Percentiles rank a stretch among this genome's conserved stretches.
phyloP scores from a whole-genome alignment of 2,329 filamentous ascomycete species.

The Ophiocordyceps robertsii region DNA sequence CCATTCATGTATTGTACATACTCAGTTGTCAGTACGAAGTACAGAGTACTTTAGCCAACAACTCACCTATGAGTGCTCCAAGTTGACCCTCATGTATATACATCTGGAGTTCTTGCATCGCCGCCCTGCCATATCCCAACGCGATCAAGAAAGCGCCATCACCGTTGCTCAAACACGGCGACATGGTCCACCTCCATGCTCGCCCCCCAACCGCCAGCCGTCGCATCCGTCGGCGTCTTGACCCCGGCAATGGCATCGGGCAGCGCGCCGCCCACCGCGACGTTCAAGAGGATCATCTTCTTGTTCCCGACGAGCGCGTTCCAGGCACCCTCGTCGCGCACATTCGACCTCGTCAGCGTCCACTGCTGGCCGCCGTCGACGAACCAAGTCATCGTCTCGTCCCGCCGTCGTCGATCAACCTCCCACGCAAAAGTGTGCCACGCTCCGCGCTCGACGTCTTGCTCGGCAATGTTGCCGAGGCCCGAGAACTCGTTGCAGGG shows the following conservation, averaged over 20 bases:
- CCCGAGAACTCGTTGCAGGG: conserved; percentile 27
- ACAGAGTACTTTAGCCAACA: too few species aligned
- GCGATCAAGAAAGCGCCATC: background rate
- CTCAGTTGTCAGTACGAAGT: too few species aligned
- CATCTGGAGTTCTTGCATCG: too few species aligned
- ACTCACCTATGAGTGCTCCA: too few species aligned
- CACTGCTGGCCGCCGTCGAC: conserved; percentile 16
- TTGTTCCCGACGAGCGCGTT: conserved; percentile 12
- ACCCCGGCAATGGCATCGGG: conserved; percentile 18
- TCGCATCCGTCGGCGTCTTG: conserved; percentile 18
- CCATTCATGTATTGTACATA: too few species aligned
- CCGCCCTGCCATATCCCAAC: background rate
- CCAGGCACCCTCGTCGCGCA: conserved; percentile 17
- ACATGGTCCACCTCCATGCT: conserved; percentile 26
- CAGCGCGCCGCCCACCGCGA: conserved; percentile 25
- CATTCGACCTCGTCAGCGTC: conserved; percentile 11
- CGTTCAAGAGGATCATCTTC: conserved; percentile 24
- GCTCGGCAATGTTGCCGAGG: conserved; percentile 8
- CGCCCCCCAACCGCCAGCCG: conserved; percentile 16
- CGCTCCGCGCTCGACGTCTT: conserved; percentile 10
- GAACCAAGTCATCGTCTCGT: conserved; percentile 21
- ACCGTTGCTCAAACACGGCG: conserved; percentile 14
- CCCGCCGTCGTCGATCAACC: conserved; percentile 15
- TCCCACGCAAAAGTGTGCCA: conserved; percentile 20
- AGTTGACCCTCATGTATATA: too few species aligned